Base-by-base conservation (phyloP, 2,329 filamentous ascomycete genomes). In the Sporothrix schenckii region DNA sequence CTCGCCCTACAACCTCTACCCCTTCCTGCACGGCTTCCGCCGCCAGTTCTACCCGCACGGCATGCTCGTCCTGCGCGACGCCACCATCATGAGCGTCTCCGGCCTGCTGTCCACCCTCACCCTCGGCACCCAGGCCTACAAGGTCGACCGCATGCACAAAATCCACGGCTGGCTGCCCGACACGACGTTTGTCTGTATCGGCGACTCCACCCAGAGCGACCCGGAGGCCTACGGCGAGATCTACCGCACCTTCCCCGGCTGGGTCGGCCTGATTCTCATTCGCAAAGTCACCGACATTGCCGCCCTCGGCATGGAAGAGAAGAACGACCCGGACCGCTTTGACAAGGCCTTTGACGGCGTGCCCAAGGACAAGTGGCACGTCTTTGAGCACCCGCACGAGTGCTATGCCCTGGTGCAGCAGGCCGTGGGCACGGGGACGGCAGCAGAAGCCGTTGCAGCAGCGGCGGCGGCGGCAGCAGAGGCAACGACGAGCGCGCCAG, bases 1-100 rank as follows among this genome's bases (percentile, higher is more conserved):
- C 0, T 97, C 93, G 0, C 94, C 94, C 0, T 97, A 97, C 83
- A 97, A 96, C 75, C 86, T 98, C 11, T 97, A 97, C 77, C 91
- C 92, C 0, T 95, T 97, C 80, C 85, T 98, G 30, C 89, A 86
- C 70, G 79, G 84, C 0, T 98, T 98, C 80, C 85, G 93, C 49
- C 81, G 89, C 69, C 78, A 84, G 1, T 81, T 91, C 79, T 98
- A 90, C 77, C 92, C 91, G 0, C 86, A 85, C 2, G 94, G 94
- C 13, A 92, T 92, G 30, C 85, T 97, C 73, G 88, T 97, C 49
- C 86, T 98, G 7, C 90, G 94, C 52, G 93, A 97, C 76, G 89
- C 91, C 10, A 92, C 89, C 69, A 97, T 92, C 92, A 90, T 92
- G 86, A 94, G 92, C 66, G 82, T 97, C 1, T 86, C 89, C 1